Evolutionary conservation across 106 monocot genomes (phyloP).

Genomic region (Ottelia alismoides): DNA sequence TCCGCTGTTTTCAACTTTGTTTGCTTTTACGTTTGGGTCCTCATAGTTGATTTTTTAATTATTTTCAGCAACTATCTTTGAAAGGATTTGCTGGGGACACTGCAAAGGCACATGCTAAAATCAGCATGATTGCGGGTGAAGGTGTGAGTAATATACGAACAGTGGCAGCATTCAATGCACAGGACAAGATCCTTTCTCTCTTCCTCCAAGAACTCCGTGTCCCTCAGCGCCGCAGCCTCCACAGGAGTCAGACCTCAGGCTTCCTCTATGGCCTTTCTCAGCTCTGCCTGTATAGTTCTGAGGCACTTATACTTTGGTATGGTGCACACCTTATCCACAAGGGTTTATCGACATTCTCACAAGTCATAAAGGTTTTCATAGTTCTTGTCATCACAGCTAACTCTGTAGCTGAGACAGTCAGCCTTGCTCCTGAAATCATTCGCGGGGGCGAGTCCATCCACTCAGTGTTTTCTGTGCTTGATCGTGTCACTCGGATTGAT

Average conservation of each 20-base stretch:
- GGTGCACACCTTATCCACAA: constrained; percentile 16
- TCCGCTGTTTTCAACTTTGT: too few relatives aligned
- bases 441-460: constrained; percentile 77
- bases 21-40: too few relatives aligned
- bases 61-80: too few relatives aligned
- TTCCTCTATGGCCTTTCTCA: constrained; percentile 17
- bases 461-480: constrained; percentile 68
- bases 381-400: constrained; percentile 85
- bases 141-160: constrained; percentile 18
- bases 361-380: constrained; percentile 80
- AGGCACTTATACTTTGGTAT: constrained; percentile 24
- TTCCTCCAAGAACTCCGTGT: constrained; percentile 11
- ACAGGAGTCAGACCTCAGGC: constrained; percentile 10
- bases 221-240: constrained; percentile 8
- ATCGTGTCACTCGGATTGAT: constrained; percentile 60
- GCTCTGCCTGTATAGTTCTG: constrained; percentile 8
- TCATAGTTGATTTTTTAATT: too few relatives aligned
- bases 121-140: constrained; percentile 16
- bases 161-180: constrained; percentile 14
- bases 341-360: constrained; percentile 60
- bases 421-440: constrained; percentile 79
- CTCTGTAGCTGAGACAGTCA: constrained; percentile 81
- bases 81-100: too few relatives aligned
- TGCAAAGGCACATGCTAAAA: constrained; percentile 15
- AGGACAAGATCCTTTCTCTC: constrained; percentile 6